Base-by-base conservation (phyloP, 495 filamentous ascomycete species). In the Alectoria sarmentosa region DNA sequence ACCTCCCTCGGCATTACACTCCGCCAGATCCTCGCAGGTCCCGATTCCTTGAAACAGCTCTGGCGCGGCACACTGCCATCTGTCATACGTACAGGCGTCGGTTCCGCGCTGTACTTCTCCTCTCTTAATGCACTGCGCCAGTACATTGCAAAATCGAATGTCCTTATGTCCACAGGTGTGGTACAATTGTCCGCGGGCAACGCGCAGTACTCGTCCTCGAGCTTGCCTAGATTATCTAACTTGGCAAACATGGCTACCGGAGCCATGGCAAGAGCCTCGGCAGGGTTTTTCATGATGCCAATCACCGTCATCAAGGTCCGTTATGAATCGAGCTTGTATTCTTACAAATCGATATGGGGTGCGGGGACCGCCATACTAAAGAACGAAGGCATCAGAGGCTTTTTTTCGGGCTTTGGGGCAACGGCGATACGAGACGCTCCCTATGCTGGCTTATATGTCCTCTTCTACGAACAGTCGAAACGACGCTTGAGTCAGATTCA, bases 221-320 rank as follows among this genome's bases (percentile, higher is more conserved):
- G 87, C 19, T 84, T 98, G 34, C 92, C 92, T 1, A 89, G 89
- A 71, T 86, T 98, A 63, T 89, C 87, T 59, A 89, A 93, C 72
- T 79, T 87, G 9, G 90, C 88, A 41, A 99, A 99, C 71, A 82
- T 99, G 2, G 73, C 86, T 44, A 89, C 92, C 0, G 95, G 94
- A 26, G 91, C 92, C 37, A 78, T 88, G 17, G 92, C 94, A 42
- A 83, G 94, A 28, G 90, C 89, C 8, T 84, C 86, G 17, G 92
- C 92, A 0, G 94, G 94, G 15, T 88, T 96, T 72, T 76, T 96
- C 49, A 86, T 98, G 78, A 98, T 96, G 92, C 94, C 94, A 10
- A 84, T 98, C 61, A 99, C 94, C 3, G 89, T 98, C 39, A 83
- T 99, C 72, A 99, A 99, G 73, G 95, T 99, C 14, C 90, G 94